Conservation (phyloP, 2,329 filamentous ascomycete species). For the Scedosporium apiospermum region DNA sequence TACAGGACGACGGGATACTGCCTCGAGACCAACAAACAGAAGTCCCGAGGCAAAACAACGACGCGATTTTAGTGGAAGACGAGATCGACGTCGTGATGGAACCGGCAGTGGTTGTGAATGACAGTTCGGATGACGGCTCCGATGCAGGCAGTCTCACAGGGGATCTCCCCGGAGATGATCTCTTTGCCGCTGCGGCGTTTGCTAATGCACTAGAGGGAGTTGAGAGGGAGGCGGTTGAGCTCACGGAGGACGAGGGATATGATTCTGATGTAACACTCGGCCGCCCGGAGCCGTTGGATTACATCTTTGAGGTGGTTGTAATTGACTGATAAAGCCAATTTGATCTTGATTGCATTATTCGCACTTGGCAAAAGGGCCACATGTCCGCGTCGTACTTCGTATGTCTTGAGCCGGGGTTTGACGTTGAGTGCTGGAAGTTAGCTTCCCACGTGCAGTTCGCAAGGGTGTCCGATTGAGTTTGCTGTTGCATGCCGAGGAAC, state of each 20-base stretch:
- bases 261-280: conserved; percentile 6
- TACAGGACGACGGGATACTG: conserved; percentile 26
- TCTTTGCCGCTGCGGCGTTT: not conserved
- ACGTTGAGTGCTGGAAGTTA: too few relatives aligned
- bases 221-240: not conserved
- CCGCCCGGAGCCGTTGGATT: not conserved
- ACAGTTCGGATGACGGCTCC: not conserved
- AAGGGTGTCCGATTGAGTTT: too few relatives aligned
- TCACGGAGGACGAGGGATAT: not conserved
- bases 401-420: too few relatives aligned
- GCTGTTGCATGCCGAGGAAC: too few relatives aligned
- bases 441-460: too few relatives aligned
- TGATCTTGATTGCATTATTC: too few relatives aligned
- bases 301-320: not conserved
- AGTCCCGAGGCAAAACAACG: not conserved
- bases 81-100: not conserved
- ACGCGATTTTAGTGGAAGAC: conserved; percentile 5
- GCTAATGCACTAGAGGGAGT: not conserved
- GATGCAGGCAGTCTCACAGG: not conserved
- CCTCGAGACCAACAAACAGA: not conserved
- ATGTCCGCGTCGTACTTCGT: too few relatives aligned
- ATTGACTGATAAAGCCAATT: not conserved
- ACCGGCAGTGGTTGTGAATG: not conserved
- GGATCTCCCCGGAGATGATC: not conserved
- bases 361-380: too few relatives aligned